Conservation (phyloP, 306 rosid species). For the Pyrus betulifolia region DNA sequence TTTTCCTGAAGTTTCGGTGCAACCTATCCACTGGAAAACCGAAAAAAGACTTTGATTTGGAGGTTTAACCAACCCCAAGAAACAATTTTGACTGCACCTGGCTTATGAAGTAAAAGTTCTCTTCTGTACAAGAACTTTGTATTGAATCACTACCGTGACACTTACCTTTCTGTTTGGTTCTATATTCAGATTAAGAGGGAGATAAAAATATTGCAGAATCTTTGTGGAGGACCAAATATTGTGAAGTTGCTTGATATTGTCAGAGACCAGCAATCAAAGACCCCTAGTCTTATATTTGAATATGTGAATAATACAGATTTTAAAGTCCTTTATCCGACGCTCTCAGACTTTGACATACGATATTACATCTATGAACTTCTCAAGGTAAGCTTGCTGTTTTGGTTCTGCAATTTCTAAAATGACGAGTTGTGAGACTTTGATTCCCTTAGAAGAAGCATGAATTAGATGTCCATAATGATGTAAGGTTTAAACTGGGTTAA, state of each 20-base stretch:
- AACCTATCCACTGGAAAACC: not conserved
- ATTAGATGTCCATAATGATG: not conserved
- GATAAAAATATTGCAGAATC: slow-evolving; percentile 87
- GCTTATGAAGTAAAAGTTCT: not conserved
- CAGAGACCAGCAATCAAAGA: slow-evolving; percentile 93
- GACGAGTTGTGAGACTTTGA: not conserved
- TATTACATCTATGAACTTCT: slow-evolving; percentile 78
- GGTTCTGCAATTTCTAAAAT: not conserved
- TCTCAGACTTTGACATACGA: slow-evolving; percentile 73
- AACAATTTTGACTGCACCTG: not conserved
- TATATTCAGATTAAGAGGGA: slow-evolving; percentile 87
- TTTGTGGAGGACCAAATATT: slow-evolving; percentile 87
- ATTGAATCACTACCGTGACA: not conserved
- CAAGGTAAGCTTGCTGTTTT: slow-evolving; percentile 46
- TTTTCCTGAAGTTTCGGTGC: not conserved
- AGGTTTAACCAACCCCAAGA: not conserved
- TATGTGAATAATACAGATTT: slow-evolving; percentile 85
- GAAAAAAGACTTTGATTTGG: not conserved
- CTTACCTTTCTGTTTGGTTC: slow-evolving; percentile 2
- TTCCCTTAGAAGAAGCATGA: not conserved
- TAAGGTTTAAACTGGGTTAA: not conserved
- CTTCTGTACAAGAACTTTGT: not conserved
- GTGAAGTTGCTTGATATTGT: slow-evolving; percentile 90
- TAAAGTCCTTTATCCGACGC: slow-evolving; percentile 83
- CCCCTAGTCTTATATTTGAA: slow-evolving; percentile 85